Evolutionary conservation across 2,329 filamentous ascomycete genomes (phyloP).

Genomic region (Phoma sp.): DNA sequence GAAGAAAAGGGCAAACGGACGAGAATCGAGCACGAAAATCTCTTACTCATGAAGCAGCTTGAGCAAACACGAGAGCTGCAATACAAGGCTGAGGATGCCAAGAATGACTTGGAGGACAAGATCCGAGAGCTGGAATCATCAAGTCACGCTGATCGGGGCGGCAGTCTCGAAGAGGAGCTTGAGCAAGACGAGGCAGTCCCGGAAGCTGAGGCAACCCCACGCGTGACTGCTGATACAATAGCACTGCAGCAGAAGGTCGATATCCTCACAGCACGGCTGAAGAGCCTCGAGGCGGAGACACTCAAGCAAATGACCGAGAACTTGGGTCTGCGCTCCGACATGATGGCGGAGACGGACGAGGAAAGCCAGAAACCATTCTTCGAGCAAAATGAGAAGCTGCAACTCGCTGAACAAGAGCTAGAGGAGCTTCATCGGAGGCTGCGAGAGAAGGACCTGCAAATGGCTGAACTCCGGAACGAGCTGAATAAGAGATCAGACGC

Average conservation of each 20-base stretch:
- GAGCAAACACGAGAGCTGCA: conserved; percentile 56
- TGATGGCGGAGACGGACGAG: conserved; percentile 45
- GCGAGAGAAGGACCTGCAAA: conserved; percentile 44
- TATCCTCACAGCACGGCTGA: conserved; percentile 43
- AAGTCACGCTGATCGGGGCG: conserved; percentile 32
- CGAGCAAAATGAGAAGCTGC: conserved; percentile 48
- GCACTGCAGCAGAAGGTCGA: conserved; percentile 51
- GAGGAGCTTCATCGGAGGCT: conserved; percentile 43
- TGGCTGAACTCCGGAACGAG: conserved; percentile 45
- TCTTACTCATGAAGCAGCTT: conserved; percentile 54
- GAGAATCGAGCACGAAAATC: conserved; percentile 56
- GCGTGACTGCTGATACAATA: conserved; percentile 42
- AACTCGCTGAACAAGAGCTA: conserved; percentile 42
- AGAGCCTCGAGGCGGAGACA: conserved; percentile 48
- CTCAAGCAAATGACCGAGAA: conserved; percentile 52
- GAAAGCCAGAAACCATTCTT: conserved; percentile 47
- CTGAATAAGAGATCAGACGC: conserved; percentile 45
- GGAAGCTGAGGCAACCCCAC: conserved; percentile 29
- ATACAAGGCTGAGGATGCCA: conserved; percentile 55
- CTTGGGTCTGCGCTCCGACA: conserved; percentile 45
- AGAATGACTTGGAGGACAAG: conserved; percentile 54
- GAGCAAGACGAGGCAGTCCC: conserved; percentile 35
- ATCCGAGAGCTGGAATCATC: conserved; percentile 51
- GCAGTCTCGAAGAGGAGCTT: conserved; percentile 51
- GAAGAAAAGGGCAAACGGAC: conserved; percentile 57